Evolutionary conservation across 2,329 filamentous ascomycete species (phyloP), one percentile per base, ranked within the genome.

Genomic region (Scedosporium dehoogii): DNA sequence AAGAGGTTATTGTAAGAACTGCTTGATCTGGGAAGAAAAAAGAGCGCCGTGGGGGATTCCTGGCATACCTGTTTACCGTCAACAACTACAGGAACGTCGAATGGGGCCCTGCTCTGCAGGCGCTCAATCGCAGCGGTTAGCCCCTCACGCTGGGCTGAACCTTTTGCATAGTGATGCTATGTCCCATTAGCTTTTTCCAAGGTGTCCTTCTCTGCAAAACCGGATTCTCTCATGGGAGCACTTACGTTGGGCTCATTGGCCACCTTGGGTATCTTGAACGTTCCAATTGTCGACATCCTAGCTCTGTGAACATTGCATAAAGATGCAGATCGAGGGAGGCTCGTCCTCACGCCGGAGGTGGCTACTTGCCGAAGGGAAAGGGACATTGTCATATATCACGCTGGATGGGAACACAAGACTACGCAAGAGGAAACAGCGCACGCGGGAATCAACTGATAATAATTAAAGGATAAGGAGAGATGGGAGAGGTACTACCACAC

Each of bases 211-310:
- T 16, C 25, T 14, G 29, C 29, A 33, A 33, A 33, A 6, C 25
- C 25, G 9, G 14, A n/a, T 58, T 16, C 14, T 16, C 25, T 14
- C 38, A 16, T 3, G 23, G 33, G 14, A n/a, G 25, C 29, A 81
- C 90, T 74, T 76, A 96, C 92, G 74, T 97, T 99, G n/a, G 91
- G 91, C 79, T 99, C 94, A 73, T 99, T 99, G 72, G 85, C 80
- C 69, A 97, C 85, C 66, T 86, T 86, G 59, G 94, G 94, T 60
- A 92, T 84, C 79, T 91, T 93, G 83, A 97, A 97, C 65, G 85
- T 82, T 59, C 92, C 92, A 66, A 96, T 80, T 6, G 86, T 88
- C 63, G 86, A 76, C 16, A 58, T 58, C 56, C 16, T 58, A 27
- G 60, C 27, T 6, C 33, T 38, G 14, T 33, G 46, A 14, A 18